These are phyloP conservation scores for Xerophyta viscosa DNA, from an alignment of 106 monocot genomes.

Conservation along the genomic window DNA sequence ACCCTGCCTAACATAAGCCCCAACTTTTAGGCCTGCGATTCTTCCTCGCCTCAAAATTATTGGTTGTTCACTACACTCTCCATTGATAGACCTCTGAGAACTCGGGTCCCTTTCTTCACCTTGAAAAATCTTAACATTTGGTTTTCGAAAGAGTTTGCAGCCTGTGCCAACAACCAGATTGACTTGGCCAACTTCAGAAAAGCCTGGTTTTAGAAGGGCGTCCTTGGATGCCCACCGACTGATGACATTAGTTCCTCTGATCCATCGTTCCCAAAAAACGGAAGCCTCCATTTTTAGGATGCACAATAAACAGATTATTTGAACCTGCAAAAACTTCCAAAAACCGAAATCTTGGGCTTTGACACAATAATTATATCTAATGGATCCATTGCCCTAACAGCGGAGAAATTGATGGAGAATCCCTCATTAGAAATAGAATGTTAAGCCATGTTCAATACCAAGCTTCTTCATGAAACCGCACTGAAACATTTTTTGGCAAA, in stretches of 20 bases:
- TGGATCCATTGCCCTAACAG: constrained; percentile 57
- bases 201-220: constrained; percentile 77
- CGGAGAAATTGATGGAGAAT: constrained; percentile 53
- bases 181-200: constrained; percentile 74
- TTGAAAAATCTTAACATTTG: constrained; percentile 62
- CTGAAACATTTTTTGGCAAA: constrained; percentile 63
- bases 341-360: constrained; percentile 73
- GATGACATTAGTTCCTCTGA: constrained; percentile 66
- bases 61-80: constrained; percentile 58
- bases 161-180: constrained; percentile 74
- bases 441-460: constrained; percentile 29
- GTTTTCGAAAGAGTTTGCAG: constrained; percentile 73
- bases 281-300: constrained; percentile 75
- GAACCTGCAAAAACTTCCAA: constrained; percentile 70
- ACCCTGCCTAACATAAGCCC: constrained; percentile 81
- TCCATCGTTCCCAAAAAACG: constrained; percentile 78
- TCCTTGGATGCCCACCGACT: constrained; percentile 77
- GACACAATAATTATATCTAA: constrained; percentile 64
- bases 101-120: constrained; percentile 43
- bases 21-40: constrained; percentile 44
- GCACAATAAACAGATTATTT: constrained; percentile 57
- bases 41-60: constrained; percentile 22
- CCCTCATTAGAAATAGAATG: constrained; percentile 21
- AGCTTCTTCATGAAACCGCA: constrained; percentile 50
- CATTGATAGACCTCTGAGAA: constrained; percentile 77